phyloP scores from a whole-genome alignment of 148 eudicot genomes.

The Cornus kousa region DNA sequence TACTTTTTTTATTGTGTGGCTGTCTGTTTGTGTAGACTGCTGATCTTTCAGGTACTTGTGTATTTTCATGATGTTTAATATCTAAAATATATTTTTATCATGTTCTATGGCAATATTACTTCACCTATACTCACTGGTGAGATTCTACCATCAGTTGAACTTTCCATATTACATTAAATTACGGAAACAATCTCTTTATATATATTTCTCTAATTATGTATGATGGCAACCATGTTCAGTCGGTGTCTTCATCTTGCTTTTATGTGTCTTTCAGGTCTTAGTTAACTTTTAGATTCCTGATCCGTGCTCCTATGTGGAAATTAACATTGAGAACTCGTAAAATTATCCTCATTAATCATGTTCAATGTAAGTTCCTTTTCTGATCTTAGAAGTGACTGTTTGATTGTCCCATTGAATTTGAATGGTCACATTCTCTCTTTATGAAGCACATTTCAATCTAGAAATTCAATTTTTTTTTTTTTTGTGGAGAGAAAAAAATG shows the following conservation, averaged over 20 bases:
- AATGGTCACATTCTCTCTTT: background rate
- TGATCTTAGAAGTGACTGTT: background rate
- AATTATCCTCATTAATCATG: background rate
- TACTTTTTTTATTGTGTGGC: background rate
- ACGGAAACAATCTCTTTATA: background rate
- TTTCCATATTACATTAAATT: background rate
- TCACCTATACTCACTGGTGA: background rate
- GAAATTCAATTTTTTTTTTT: no score
- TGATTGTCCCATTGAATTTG: background rate
- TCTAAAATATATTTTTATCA: background rate
- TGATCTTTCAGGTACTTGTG: background rate
- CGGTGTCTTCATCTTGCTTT: background rate
- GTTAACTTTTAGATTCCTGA: conserved; percentile 77
- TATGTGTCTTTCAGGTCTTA: conserved; percentile 58
- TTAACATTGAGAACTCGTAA: conserved; percentile 65
- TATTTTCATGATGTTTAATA: background rate
- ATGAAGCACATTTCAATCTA: background rate
- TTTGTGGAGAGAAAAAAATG: no score
- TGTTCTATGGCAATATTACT: background rate
- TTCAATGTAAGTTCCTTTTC: conserved; percentile 2
- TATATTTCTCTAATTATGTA: background rate
- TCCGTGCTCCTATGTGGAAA: conserved; percentile 84
- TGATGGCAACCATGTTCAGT: background rate
- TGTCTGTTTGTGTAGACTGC: background rate
- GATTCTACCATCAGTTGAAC: no score